Percentiles rank a stretch among this genome's conserved stretches.
phyloP scores from a whole-genome alignment of 2,329 filamentous ascomycete species.

The Pseudogymnoascus sp. region DNA sequence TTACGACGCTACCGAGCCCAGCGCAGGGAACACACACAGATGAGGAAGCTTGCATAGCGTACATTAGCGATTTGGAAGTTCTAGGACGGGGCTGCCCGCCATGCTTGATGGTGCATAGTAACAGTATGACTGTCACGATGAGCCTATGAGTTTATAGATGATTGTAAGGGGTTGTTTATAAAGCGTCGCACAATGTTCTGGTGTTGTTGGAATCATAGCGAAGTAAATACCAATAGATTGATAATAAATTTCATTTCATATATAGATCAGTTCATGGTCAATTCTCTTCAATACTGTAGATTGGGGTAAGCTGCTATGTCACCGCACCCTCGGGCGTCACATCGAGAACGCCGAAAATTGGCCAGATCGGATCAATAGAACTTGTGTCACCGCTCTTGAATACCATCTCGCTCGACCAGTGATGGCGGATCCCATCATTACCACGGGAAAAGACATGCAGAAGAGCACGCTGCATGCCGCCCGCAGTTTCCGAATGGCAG shows the following conservation, averaged over 20 bases:
- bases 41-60: constrained; percentile 62
- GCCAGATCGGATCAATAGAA: too few relatives aligned
- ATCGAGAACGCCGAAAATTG: too few relatives aligned
- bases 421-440: too few relatives aligned
- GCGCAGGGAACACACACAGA: constrained; percentile 66
- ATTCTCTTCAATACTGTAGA: too few relatives aligned
- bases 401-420: too few relatives aligned
- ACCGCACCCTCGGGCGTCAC: too few relatives aligned
- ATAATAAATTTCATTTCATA: neutral
- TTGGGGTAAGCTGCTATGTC: too few relatives aligned
- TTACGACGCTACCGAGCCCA: constrained; percentile 78
- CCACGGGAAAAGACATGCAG: too few relatives aligned
- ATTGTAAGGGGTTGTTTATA: constrained; percentile 11
- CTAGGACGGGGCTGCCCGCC: constrained; percentile 71
- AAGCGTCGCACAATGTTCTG: neutral
- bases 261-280: neutral
- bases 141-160: constrained; percentile 43
- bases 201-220: constrained; percentile 3
- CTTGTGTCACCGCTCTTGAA: too few relatives aligned
- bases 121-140: constrained; percentile 83
- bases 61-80: constrained; percentile 71
- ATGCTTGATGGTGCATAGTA: constrained; percentile 71
- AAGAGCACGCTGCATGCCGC: too few relatives aligned
- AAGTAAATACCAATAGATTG: neutral
- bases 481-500: too few relatives aligned